Conservation (phyloP, 2,329 filamentous ascomycete species). For the Pezicula neosporulosa region DNA sequence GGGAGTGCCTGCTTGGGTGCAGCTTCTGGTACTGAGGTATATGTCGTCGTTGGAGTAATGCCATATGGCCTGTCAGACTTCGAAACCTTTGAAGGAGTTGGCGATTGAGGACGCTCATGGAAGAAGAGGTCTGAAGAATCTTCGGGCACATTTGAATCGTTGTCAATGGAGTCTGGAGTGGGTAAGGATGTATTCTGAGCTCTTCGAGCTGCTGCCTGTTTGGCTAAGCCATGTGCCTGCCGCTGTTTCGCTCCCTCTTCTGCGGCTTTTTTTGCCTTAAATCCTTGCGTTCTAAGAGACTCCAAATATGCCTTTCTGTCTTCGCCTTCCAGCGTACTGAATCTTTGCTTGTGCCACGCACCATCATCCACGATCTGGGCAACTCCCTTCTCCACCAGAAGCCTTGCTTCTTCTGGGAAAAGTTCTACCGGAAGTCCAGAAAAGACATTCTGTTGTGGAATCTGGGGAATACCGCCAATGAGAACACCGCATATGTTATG, state of each 20-base stretch:
- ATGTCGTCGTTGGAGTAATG: slow-evolving; percentile 43
- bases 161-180: slow-evolving; percentile 5
- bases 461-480: slow-evolving; percentile 84
- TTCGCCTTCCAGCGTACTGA: slow-evolving; percentile 54
- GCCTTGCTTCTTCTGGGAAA: slow-evolving; percentile 82
- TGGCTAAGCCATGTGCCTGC: slow-evolving; percentile 21
- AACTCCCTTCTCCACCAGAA: slow-evolving; percentile 73
- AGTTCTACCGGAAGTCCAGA: slow-evolving; percentile 84
- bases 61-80: slow-evolving; percentile 18
- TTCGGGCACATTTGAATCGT: slow-evolving; percentile 1
- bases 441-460: slow-evolving; percentile 93
- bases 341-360: slow-evolving; percentile 61
- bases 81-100: slow-evolving; percentile 21
- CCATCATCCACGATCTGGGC: slow-evolving; percentile 81
- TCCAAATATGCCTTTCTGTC: slow-evolving; percentile 62
- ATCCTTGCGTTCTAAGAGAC: slow-evolving; percentile 41
- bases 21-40: slow-evolving; percentile 26
- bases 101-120: slow-evolving; percentile 31
- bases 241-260: slow-evolving; percentile 18
- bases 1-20: slow-evolving; percentile 27
- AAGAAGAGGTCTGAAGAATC: slow-evolving; percentile 15
- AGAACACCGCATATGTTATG: slow-evolving; percentile 85
- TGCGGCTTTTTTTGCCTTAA: slow-evolving; percentile 42
- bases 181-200: slow-evolving; percentile 3
- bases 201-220: slow-evolving; percentile 14